A percentile compares a stretch with the other conserved stretches of the same genome.
phyloP scores from a whole-genome alignment of 495 filamentous ascomycete genomes.

The Daldinia concentrica region DNA sequence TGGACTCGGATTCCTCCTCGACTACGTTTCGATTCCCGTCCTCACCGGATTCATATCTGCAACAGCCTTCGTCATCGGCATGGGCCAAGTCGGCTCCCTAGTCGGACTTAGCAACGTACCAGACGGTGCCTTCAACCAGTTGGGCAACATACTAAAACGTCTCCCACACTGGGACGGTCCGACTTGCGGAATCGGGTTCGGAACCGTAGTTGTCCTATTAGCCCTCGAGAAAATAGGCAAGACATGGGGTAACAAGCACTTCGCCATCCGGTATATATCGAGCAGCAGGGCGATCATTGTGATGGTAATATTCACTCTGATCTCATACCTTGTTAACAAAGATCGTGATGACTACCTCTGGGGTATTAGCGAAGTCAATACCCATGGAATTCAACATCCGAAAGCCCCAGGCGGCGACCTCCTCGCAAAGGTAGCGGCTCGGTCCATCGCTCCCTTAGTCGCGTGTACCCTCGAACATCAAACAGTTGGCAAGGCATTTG shows the following conservation, averaged over 20 bases:
- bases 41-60: slow-evolving; percentile 62
- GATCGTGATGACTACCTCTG: slow-evolving; percentile 52
- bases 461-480: slow-evolving; percentile 59
- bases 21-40: slow-evolving; percentile 61
- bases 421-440: slow-evolving; percentile 50
- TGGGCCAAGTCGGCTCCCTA: slow-evolving; percentile 57
- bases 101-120: slow-evolving; percentile 55
- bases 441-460: slow-evolving; percentile 57
- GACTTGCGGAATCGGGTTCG: slow-evolving; percentile 58
- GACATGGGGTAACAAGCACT: slow-evolving; percentile 57
- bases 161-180: slow-evolving; percentile 54
- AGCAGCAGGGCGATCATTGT: slow-evolving; percentile 58
- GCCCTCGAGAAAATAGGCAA: slow-evolving; percentile 57
- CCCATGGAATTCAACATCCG: slow-evolving; percentile 54
- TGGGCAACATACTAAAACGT: slow-evolving; percentile 54
- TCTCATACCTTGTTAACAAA: slow-evolving; percentile 59
- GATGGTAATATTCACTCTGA: slow-evolving; percentile 57
- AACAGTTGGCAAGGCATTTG: slow-evolving; percentile 60
- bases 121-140: slow-evolving; percentile 52
- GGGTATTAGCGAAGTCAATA: slow-evolving; percentile 54
- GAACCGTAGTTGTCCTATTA: slow-evolving; percentile 54
- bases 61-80: slow-evolving; percentile 59
- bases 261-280: slow-evolving; percentile 53
- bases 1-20: slow-evolving; percentile 62
- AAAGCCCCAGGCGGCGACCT: slow-evolving; percentile 47